These are phyloP conservation scores for Theileria orientalis DNA, from an alignment of 169 alveolate species.

Conservation along the genomic window DNA sequence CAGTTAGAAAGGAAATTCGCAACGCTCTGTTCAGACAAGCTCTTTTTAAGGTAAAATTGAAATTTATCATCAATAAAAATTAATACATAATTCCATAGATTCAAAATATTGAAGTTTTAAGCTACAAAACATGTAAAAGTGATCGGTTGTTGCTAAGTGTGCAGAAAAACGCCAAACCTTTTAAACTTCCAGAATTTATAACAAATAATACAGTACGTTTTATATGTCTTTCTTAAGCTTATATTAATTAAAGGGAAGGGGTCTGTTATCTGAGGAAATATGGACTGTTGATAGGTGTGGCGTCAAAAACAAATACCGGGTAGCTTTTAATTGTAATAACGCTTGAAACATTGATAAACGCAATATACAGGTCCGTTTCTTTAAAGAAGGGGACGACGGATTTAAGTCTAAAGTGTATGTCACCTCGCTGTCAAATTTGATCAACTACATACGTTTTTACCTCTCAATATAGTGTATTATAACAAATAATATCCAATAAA, in stretches of 20 bases:
- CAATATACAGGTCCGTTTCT: slow-evolving; percentile 38
- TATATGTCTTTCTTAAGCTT: neutral
- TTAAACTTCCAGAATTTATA: slow-evolving; percentile 12
- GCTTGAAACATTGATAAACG: neutral
- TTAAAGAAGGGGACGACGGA: slow-evolving; percentile 76
- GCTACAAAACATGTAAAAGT: slow-evolving; percentile 63
- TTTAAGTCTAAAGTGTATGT: slow-evolving; percentile 67
- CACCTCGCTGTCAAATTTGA: slow-evolving; percentile 56
- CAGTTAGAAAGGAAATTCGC: slow-evolving; percentile 57
- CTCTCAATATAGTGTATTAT: slow-evolving; percentile 29
- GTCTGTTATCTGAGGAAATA: slow-evolving; percentile 63
- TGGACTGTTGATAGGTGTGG: slow-evolving; percentile 76
- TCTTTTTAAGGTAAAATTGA: slow-evolving; percentile 50
- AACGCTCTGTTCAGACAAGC: slow-evolving; percentile 67
- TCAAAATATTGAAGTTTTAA: slow-evolving; percentile 74
- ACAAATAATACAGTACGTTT: slow-evolving; percentile 3
- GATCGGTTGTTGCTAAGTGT: slow-evolving; percentile 65
- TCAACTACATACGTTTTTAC: slow-evolving; percentile 61
- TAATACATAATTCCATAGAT: slow-evolving; percentile 39
- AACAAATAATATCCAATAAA: neutral
- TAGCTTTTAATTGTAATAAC: slow-evolving; percentile 5
- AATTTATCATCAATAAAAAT: neutral
- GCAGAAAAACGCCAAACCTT: slow-evolving; percentile 24
- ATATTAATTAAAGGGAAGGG: slow-evolving; percentile 8
- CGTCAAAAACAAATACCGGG: slow-evolving; percentile 56